Base-by-base conservation (phyloP, 208 protist species). In the Leishmania martiniquensis region DNA sequence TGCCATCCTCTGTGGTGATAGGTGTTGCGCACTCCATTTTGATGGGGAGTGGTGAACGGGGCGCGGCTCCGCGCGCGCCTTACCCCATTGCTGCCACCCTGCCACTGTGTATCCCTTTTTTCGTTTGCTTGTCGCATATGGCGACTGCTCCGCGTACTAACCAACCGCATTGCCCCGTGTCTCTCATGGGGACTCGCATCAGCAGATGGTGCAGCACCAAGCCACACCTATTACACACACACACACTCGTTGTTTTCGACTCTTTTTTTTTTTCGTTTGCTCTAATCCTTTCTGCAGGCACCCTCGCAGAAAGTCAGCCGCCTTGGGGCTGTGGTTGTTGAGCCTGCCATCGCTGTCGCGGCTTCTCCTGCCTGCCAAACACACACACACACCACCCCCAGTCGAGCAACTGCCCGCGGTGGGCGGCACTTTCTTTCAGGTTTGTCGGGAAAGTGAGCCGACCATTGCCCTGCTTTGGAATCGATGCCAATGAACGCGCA, bases 191-290 rank as follows among this genome's bases (percentile, higher is more conserved):
- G 29, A 37, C 29, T 12, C 15, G 29, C 9, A 63, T 20, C 57
- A 3, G 29, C 57, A 17, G 57, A 63, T 63, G 15, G 57, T 29
- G 37, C 57, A 22, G 57, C 3, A 25, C 57, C 57, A 7, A 12
- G 4, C 57, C 22, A 25, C 15, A 1, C n/a, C 55, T 20, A 22
- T 37, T 39, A 60, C 54, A 59, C 6, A 63, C 57, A 34, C 57
- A n/a, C 57, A n/a, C n/a, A 63, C 57, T 4, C 57, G 17, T 15
- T 70, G 22, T 60, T 74, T 71, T 59, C 51, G 25, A 12, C 68
- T 4, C 42, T 65, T 70, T 78, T 77, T 82, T 66, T 76, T 72
- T 75, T 68, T 72, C 37, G 39, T 63, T n/a, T n/a, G n/a, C n/a
- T n/a, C n/a, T n/a, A n/a, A 25, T 75, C 52, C 15, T 57, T 3